Evolutionary conservation across 345 rosid species (phyloP).

Genomic region (Lepidium africanum): DNA sequence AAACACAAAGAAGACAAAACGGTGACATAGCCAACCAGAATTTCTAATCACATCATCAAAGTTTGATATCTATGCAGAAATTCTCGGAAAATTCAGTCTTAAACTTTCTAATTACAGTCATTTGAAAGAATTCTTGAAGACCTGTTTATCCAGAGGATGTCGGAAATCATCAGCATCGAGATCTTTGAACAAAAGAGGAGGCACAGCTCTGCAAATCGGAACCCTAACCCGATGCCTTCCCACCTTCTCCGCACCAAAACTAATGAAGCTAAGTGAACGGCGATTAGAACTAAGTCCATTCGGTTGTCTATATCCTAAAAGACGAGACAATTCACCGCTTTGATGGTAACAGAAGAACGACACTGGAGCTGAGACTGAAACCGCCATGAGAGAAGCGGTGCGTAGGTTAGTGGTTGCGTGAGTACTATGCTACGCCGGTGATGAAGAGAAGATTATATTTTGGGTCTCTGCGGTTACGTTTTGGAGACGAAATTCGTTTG

Average conservation of each 20-base stretch:
- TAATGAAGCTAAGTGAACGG: not conserved
- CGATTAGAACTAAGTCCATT: slow-evolving; percentile 3
- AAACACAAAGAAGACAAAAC: not conserved
- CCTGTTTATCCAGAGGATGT: slow-evolving; percentile 94
- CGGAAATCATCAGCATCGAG: slow-evolving; percentile 97
- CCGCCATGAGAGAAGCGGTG: slow-evolving; percentile 17
- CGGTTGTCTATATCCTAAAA: slow-evolving; percentile 17
- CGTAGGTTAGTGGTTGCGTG: not conserved
- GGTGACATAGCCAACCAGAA: not conserved
- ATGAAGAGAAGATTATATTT: not conserved
- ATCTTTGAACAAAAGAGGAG: slow-evolving; percentile 58
- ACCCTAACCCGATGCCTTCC: slow-evolving; percentile 25
- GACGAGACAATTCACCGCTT: slow-evolving; percentile 12
- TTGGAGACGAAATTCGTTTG: slow-evolving; percentile 13
- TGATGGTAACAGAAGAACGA: slow-evolving; percentile 32
- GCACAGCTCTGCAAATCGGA: slow-evolving; percentile 49
- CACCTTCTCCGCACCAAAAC: slow-evolving; percentile 27
- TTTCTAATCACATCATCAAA: not conserved
- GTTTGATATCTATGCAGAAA: not conserved
- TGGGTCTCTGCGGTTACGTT: not conserved
- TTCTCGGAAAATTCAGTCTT: not conserved
- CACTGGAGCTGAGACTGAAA: slow-evolving; percentile 32
- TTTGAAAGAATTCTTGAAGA: slow-evolving; percentile 2
- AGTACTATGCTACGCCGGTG: slow-evolving; percentile 7
- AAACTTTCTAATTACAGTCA: not conserved